Evolutionary conservation across 2,329 filamentous ascomycete species (phyloP).

Genomic region (Xylaria sp.): DNA sequence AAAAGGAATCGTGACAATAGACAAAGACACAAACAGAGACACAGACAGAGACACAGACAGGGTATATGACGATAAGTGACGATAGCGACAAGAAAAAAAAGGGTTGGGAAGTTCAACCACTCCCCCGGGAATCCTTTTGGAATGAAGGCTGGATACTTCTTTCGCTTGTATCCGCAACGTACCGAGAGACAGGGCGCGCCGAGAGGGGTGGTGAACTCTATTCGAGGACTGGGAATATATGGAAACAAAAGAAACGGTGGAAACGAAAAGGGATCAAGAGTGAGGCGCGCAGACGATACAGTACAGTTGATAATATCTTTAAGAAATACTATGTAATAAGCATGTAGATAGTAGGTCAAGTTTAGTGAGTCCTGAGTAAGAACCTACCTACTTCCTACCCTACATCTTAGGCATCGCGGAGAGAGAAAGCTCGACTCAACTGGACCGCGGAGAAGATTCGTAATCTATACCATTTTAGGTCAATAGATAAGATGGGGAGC

Average conservation of each 20-base stretch:
- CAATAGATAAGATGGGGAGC: conserved; percentile 1
- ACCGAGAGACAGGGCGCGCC: not conserved
- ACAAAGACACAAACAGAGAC: too few relatives aligned
- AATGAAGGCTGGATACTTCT: conserved; percentile 14
- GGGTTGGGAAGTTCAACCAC: conserved; percentile 18
- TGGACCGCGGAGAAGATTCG: conserved; percentile 7
- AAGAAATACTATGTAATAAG: too few relatives aligned
- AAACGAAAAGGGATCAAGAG: conserved; percentile 1
- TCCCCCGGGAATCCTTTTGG: conserved; percentile 18
- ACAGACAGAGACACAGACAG: too few relatives aligned
- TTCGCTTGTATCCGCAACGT: not conserved
- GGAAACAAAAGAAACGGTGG: conserved; percentile 10
- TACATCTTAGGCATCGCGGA: not conserved
- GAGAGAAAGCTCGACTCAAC: not conserved
- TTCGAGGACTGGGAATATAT: not conserved
- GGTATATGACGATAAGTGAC: not conserved
- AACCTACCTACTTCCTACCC: not conserved
- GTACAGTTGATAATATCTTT: not conserved
- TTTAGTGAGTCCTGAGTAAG: not conserved
- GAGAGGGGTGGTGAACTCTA: not conserved
- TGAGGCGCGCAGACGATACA: not conserved
- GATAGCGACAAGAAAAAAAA: conserved; percentile 3
- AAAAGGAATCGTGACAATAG: not conserved
- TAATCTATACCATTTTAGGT: not conserved
- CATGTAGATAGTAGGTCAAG: not conserved